Evolutionary conservation across 306 rosid genomes (phyloP), one percentile per base, ranked within the genome.

Genomic region (Trifolium pratense): DNA sequence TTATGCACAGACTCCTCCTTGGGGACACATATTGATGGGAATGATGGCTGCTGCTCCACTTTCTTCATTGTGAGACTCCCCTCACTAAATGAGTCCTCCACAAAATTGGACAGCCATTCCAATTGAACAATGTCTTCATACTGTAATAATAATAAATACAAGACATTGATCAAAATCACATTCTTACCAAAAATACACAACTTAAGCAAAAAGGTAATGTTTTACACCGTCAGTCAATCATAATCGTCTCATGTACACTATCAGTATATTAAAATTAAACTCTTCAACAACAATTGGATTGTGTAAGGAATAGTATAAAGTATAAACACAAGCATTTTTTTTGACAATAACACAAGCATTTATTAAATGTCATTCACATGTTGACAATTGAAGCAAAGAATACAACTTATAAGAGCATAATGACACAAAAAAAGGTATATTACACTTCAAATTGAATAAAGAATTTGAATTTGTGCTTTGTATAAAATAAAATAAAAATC

Each of bases 31-130:
- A 79, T 58, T 43, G 77, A 68, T 34, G 79, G 73, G 25, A 79
- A 63, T 43, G 77, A 68, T 34, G 79, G 73, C 31, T 88, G 73
- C 53, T 89, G 70, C 49, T 90, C 96, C 55, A 83, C 76, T 46
- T 84, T 83, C 79, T 85, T 90, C 88, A 92, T 87, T 7, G 97
- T 83, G 23, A 90, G 93, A 83, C 83, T 87, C 39, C 89, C 96
- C 1, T 89, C 92, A 52, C 85, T 65, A 85, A 90, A 90, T 6
- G 99, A 95, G 52, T 95, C 97, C 78, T 95, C 99, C 77, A 86
- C 93, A 72, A 95, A 88, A 21, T 80, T 90, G 10, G 97, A 95
- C 13, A 95, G 86, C 99, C 99, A 95, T 78, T 95, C 97, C 90
- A 92, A 57, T 57, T 89, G 97, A 21, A 91, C 89, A 53, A 94